Evolutionary conservation across 2,329 filamentous ascomycete genomes (phyloP), one percentile per base, ranked within the genome.

Genomic region (Colletotrichum agaves): DNA sequence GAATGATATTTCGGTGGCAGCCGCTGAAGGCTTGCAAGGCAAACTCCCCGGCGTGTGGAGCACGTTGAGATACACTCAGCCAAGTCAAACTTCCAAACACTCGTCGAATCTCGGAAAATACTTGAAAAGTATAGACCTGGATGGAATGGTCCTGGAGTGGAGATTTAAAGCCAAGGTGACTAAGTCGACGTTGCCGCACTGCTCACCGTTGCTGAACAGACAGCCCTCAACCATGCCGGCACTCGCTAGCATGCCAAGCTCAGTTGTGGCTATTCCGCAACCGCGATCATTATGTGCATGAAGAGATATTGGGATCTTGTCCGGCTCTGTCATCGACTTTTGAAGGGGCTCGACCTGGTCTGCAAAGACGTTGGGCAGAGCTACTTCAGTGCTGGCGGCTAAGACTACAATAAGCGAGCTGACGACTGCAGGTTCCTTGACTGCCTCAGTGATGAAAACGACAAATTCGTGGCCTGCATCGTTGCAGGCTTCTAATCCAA

Each of bases 161-260:
- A 63, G 27, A 10, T 63, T 63, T 7, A 63, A 21, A 7, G 61
- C 61, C 61, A 63, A 19, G 8, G 61, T 37, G 3, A 63, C 61
- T 0, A 63, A 41, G 23, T 63, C 61, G 4, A 63, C 61, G 13
- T 63, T 63, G n/a, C 61, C 50, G 11, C 50, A 50, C 12, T 50
- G 37, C 33, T 63, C 61, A 17, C 61, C 61, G 3, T 63, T 63
- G 17, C 61, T 50, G 27, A 63, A 63, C n/a, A 63, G 61, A 10
- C 61, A 57, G 12, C 50, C 49, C 43, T 57, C 61, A 7, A 63
- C 61, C 52, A 56, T 63, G 5, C 50, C 39, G 12, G 61, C 61
- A 1, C 61, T 39, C 7, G 61, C 61, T 11, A 57, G 61, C 61
- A 56, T 27, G 10, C 50, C 61, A 3, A 63, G 19, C n/a, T 63